Evolutionary conservation across 108 stramenopile genomes (phyloP).

Genomic region (Cyclotella cryptica): DNA sequence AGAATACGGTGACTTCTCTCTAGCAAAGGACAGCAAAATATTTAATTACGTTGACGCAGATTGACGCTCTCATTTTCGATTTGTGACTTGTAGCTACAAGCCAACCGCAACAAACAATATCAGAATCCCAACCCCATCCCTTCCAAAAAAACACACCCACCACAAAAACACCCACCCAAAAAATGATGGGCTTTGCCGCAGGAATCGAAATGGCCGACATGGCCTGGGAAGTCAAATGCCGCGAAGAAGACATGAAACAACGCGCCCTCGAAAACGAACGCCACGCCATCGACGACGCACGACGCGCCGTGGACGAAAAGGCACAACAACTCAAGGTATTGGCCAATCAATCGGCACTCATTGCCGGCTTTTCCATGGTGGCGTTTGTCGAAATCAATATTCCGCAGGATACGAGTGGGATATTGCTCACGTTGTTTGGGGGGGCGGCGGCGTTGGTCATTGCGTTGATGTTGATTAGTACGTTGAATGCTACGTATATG

Average conservation of each 20-base stretch:
- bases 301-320: conserved; percentile 78
- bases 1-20: too few species aligned
- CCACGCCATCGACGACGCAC: conserved; percentile 70
- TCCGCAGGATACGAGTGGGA: conserved; percentile 38
- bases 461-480: conserved; percentile 70
- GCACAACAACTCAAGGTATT: conserved; percentile 74
- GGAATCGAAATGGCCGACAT: conserved; percentile 70
- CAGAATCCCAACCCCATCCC: neutral
- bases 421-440: conserved; percentile 59
- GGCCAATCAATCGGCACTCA: conserved; percentile 68
- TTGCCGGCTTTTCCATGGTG: conserved; percentile 82
- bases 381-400: conserved; percentile 69
- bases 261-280: conserved; percentile 75
- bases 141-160: neutral
- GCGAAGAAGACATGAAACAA: conserved; percentile 84
- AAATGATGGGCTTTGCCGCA: conserved; percentile 45
- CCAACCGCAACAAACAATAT: neutral
- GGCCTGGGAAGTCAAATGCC: conserved; percentile 84
- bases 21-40: too few species aligned
- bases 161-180: conserved; percentile 4
- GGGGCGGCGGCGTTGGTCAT: conserved; percentile 61
- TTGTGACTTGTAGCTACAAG: too few species aligned
- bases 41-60: too few species aligned
- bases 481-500: conserved; percentile 73
- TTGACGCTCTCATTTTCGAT: too few species aligned